These are phyloP conservation scores for Phytophthora pini DNA, from an alignment of 352 stramenopile species.

Conservation along the genomic window DNA sequence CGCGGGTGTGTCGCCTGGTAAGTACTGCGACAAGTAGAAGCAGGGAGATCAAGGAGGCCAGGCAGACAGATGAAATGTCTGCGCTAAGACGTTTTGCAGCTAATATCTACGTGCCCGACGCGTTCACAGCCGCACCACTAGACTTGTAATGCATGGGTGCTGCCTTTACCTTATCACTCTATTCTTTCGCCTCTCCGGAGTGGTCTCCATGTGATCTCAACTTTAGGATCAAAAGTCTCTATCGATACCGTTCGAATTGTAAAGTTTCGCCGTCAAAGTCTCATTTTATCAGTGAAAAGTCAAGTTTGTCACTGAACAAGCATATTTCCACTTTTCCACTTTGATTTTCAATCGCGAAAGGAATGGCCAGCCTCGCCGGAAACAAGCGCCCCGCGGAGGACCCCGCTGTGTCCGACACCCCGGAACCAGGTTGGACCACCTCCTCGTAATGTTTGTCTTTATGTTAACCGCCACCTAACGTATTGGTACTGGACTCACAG, in stretches of 20 bases:
- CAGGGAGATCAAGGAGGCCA: slow-evolving; percentile 9
- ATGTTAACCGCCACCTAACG: neutral
- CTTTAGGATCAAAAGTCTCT: too few species aligned
- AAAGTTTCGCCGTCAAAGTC: neutral
- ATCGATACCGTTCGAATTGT: too few species aligned
- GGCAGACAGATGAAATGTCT: slow-evolving; percentile 9
- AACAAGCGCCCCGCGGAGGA: slow-evolving; percentile 37
- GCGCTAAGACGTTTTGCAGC: slow-evolving; percentile 15
- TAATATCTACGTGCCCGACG: slow-evolving; percentile 24
- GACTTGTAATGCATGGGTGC: slow-evolving; percentile 21
- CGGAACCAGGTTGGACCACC: slow-evolving; percentile 22
- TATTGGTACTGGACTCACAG: slow-evolving; percentile 1
- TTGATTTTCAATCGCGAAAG: slow-evolving; percentile 19
- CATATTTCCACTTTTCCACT: neutral
- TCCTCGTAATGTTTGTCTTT: neutral
- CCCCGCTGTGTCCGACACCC: slow-evolving; percentile 6
- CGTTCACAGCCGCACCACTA: slow-evolving; percentile 16
- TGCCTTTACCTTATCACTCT: slow-evolving; percentile 6
- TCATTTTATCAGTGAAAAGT: neutral
- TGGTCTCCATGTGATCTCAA: too few species aligned
- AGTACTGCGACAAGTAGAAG: slow-evolving; percentile 33
- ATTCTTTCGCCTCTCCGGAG: too few species aligned
- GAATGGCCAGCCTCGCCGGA: slow-evolving; percentile 41
- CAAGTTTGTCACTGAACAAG: too few species aligned
- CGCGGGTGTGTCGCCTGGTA: slow-evolving; percentile 16